Evolutionary conservation across 2,329 filamentous ascomycete genomes (phyloP), one percentile per base, ranked within the genome.

Genomic region (Neofusicoccum sp.): DNA sequence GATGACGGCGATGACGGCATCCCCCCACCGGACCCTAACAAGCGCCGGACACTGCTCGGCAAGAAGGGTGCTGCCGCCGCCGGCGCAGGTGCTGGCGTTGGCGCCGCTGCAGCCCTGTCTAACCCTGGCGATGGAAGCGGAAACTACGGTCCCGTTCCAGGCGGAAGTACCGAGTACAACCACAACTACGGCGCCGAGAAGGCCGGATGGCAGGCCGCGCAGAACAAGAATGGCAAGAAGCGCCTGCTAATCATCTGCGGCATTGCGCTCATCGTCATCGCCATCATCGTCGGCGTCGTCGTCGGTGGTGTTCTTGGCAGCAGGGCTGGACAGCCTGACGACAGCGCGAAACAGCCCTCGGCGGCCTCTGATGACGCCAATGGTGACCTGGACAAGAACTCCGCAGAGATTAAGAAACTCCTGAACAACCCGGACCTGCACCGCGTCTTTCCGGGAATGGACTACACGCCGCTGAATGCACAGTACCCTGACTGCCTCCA

Each of bases 391-490:
- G 77, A 82, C 73, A 86, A 87, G 73, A 79, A 93, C 73, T 96
- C 91, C 7, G 66, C 77, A 1, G 89, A 96, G 75, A 96, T 97
- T 76, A 83, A 96, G 78, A 80, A 81, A 3, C 80, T 98, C 12
- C 81, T 97, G 80, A 88, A 89, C 78, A 96, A 96, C 75, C 72
- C 81, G 0, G 78, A 92, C 64, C 82, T 98, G 26, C 91, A 96
- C 82, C 96, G 91, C 74, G 91, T 98, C 2, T 98, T 98, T 73
- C 90, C 92, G 0, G 93, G 92, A 28, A 90, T 98, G 77, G 93
- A 97, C 76, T 98, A 98, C 73, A 98, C 93, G 0, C 92, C 93
- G 0, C 84, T 95, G 73, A 92, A 96, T 71, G 86, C 91, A 0
- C 93, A 97, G 74, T 97, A 93, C 68, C 93, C 93, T 2, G 87